Conservation (phyloP, 805 yeast genomes). For the Saturnispora besseyi region DNA sequence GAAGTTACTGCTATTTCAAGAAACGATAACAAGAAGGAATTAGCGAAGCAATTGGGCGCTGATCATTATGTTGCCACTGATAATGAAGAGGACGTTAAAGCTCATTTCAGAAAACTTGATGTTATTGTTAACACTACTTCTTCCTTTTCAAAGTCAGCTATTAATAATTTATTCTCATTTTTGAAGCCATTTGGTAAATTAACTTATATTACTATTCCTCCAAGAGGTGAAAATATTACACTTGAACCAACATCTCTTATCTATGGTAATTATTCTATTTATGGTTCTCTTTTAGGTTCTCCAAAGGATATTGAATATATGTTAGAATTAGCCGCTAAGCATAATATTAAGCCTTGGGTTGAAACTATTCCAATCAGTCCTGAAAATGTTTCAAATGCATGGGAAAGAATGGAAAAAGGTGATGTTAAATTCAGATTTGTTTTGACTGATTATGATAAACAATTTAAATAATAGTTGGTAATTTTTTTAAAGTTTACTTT, state of each 20-base stretch:
- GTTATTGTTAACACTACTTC: slow-evolving; percentile 39
- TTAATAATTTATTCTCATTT: slow-evolving; percentile 18
- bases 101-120: slow-evolving; percentile 31
- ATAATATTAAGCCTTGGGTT: slow-evolving; percentile 40
- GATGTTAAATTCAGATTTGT: slow-evolving; percentile 46
- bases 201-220: slow-evolving; percentile 22
- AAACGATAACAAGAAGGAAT: slow-evolving; percentile 37
- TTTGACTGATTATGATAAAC: slow-evolving; percentile 38
- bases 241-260: slow-evolving; percentile 28
- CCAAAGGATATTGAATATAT: slow-evolving; percentile 35
- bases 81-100: slow-evolving; percentile 34
- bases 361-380: slow-evolving; percentile 41
- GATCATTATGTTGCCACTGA: slow-evolving; percentile 45
- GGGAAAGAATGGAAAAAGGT: slow-evolving; percentile 38
- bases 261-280: slow-evolving; percentile 22
- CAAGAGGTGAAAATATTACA: slow-evolving; percentile 28
- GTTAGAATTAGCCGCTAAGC: slow-evolving; percentile 37
- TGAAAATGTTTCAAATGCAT: slow-evolving; percentile 33
- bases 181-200: slow-evolving; percentile 25
- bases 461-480: background rate
- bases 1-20: slow-evolving; percentile 51
- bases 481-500: background rate
- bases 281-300: slow-evolving; percentile 37
- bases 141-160: slow-evolving; percentile 26
- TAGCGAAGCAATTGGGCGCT: slow-evolving; percentile 44